Conservation (phyloP, 1,284 basidiomycete genomes). For the Cryptococcus hybrid region DNA sequence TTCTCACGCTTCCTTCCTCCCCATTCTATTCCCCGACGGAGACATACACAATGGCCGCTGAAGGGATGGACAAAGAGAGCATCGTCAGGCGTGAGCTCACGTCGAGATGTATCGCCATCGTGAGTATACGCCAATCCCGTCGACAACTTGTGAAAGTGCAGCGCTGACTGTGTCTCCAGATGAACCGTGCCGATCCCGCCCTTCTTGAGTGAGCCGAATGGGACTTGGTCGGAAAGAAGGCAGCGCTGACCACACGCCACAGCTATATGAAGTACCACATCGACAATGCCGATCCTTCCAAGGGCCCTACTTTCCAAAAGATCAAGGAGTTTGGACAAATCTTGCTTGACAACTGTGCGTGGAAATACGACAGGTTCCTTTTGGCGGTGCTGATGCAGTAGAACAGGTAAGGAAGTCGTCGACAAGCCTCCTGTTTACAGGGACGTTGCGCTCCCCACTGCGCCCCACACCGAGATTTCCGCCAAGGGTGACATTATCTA, state of each 20-base stretch:
- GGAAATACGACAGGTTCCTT: neutral
- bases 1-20: constrained; percentile 50
- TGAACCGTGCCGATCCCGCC: constrained; percentile 93
- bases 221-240: neutral
- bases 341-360: constrained; percentile 76
- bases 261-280: constrained; percentile 96
- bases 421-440: constrained; percentile 53
- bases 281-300: constrained; percentile 72
- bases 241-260: constrained; percentile 14
- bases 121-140: constrained; percentile 17
- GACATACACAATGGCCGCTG: constrained; percentile 30
- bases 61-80: constrained; percentile 37
- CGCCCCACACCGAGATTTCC: constrained; percentile 90
- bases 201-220: constrained; percentile 58
- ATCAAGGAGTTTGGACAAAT: constrained; percentile 97
- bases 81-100: constrained; percentile 67
- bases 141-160: neutral
- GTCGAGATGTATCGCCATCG: constrained; percentile 91
- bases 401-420: constrained; percentile 36
- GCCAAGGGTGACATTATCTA: constrained; percentile 93
- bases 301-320: constrained; percentile 86
- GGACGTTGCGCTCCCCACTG: constrained; percentile 92
- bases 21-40: neutral
- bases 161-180: constrained; percentile 42
- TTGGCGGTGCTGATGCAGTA: constrained; percentile 3